These are phyloP conservation scores for Wickerhamomyces queroliae DNA, from an alignment of 805 yeast genomes.

Conservation along the genomic window DNA sequence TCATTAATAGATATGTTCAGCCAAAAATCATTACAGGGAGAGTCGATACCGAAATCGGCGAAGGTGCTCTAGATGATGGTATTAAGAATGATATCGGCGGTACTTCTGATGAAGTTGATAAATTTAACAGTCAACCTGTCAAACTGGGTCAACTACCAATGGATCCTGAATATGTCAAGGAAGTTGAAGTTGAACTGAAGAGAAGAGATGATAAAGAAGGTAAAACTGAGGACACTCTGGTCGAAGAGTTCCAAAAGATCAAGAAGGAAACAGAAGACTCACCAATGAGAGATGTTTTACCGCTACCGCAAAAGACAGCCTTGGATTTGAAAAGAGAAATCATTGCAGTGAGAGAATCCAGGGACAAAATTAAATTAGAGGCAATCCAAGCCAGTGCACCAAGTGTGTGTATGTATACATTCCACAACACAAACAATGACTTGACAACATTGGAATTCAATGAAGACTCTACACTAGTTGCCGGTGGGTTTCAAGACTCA, in stretches of 20 bases:
- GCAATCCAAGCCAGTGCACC: slow-evolving; percentile 79
- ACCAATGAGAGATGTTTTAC: slow-evolving; percentile 71
- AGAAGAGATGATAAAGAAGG: slow-evolving; percentile 65
- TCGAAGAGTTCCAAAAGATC: slow-evolving; percentile 60
- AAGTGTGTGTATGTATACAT: slow-evolving; percentile 95
- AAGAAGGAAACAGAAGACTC: slow-evolving; percentile 51
- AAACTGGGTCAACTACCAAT: slow-evolving; percentile 79
- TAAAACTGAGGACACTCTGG: slow-evolving; percentile 37
- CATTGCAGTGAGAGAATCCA: slow-evolving; percentile 71
- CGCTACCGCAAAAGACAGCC: slow-evolving; percentile 80
- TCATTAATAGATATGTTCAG: slow-evolving; percentile 78
- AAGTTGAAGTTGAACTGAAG: slow-evolving; percentile 77
- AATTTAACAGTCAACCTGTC: slow-evolving; percentile 66
- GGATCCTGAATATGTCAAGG: slow-evolving; percentile 80
- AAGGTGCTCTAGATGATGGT: slow-evolving; percentile 35
- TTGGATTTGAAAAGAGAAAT: slow-evolving; percentile 77
- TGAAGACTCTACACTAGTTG: slow-evolving; percentile 79
- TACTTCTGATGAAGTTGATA: slow-evolving; percentile 40
- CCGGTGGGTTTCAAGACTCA: slow-evolving; percentile 93
- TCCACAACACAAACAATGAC: slow-evolving; percentile 89
- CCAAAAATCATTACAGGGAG: slow-evolving; percentile 37
- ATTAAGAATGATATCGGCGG: slow-evolving; percentile 25
- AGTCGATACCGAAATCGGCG: slow-evolving; percentile 44
- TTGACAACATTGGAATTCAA: slow-evolving; percentile 85
- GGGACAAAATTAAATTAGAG: slow-evolving; percentile 66